phyloP scores from a whole-genome alignment of 2,329 filamentous ascomycete genomes.

The Helotiales sp. region DNA sequence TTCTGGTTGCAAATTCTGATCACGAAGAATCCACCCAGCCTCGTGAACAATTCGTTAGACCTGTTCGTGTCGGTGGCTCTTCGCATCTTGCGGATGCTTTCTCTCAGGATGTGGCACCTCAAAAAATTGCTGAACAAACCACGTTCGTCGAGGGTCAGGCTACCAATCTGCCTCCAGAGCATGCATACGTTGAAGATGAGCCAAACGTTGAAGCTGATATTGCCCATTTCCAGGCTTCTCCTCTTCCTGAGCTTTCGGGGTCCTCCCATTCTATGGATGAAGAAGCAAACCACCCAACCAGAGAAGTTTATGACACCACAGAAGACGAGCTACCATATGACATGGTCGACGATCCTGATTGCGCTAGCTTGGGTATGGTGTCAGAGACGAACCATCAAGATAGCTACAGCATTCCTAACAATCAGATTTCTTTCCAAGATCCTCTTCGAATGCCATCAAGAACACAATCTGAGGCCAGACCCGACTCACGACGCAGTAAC shows the following conservation, averaged over 20 bases:
- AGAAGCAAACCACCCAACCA: not conserved
- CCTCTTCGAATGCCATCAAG: not conserved
- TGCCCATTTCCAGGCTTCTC: not conserved
- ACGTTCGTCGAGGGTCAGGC: not conserved
- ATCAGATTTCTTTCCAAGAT: not conserved
- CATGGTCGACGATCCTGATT: not conserved
- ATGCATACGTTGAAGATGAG: not conserved
- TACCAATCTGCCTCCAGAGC: not conserved
- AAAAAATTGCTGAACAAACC: not conserved
- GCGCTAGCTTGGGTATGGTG: not conserved
- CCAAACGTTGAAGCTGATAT: not conserved
- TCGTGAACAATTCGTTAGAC: no score
- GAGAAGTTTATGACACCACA: not conserved
- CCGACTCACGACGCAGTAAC: constrained; percentile 20
- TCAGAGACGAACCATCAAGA: not conserved
- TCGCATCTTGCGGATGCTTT: not conserved
- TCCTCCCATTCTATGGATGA: not conserved
- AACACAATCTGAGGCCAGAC: constrained; percentile 4
- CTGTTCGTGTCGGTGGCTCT: not conserved
- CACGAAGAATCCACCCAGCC: not conserved
- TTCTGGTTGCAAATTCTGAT: not conserved
- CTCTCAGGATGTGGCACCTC: not conserved
- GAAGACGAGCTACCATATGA: not conserved
- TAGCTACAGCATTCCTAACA: not conserved
- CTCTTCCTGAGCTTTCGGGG: not conserved